These are phyloP conservation scores for Coemansia sp. DNA, from an alignment of 371 early-diverging fungal genomes.

Conservation along the genomic window DNA sequence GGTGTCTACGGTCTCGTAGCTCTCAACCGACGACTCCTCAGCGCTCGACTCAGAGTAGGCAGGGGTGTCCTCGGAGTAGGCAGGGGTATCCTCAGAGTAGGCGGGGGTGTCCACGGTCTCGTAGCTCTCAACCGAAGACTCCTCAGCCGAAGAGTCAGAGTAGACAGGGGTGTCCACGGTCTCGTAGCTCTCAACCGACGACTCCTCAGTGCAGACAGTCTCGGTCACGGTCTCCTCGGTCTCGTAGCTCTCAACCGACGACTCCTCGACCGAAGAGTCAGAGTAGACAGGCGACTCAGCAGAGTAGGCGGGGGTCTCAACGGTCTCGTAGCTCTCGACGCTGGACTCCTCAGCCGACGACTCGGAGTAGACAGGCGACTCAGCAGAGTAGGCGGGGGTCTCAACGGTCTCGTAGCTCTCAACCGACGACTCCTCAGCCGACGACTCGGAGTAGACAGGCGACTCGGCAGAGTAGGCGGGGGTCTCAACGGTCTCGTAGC, in stretches of 20 bases:
- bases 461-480: too few relatives aligned
- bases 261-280: conserved; percentile 3
- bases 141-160: neutral
- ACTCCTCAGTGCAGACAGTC: conserved; percentile 9
- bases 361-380: too few relatives aligned
- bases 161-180: neutral
- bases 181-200: conserved; percentile 14
- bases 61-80: too few relatives aligned
- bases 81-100: too few relatives aligned
- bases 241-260: conserved; percentile 7
- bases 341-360: conserved; percentile 19
- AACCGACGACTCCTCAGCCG: too few relatives aligned
- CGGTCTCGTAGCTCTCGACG: conserved; percentile 14
- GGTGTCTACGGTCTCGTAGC: too few relatives aligned
- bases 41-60: too few relatives aligned
- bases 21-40: too few relatives aligned
- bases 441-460: too few relatives aligned
- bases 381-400: neutral
- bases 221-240: conserved; percentile 4
- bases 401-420: conserved; percentile 1
- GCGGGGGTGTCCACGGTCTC: too few relatives aligned
- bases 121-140: neutral
- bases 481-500: too few relatives aligned
- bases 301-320: too few relatives aligned
- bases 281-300: conserved; percentile 9